Evolutionary conservation across 139 green algal species (phyloP), one percentile per base, ranked within the genome.

Genomic region (Zygnema circumcarinatum): DNA sequence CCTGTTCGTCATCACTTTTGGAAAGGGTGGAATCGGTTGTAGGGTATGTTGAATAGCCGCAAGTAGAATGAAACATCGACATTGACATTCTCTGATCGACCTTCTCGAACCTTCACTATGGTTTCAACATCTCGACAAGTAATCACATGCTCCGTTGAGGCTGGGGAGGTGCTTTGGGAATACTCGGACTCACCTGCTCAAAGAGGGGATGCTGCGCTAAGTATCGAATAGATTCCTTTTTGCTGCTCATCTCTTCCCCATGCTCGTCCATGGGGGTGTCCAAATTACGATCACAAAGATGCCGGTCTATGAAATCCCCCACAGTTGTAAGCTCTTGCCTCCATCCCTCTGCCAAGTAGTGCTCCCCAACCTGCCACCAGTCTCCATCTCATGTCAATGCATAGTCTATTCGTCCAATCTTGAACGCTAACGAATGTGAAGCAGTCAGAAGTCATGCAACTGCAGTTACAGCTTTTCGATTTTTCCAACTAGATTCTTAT

Each of bases 201-300:
- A 98, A 97, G 74, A 98, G 92, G 1, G 93, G 87, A 85, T 98
- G 96, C 92, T 98, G 96, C 1, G 96, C 96, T 39, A 98, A 89
- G 90, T 98, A 98, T 31, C 90, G 94, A 35, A 62, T 67, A 3
- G 11, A 16, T 72, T 84, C 16, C 21, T 31, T 16, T 42, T 80
- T 72, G 20, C 79, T 80, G 42, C 25, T 29, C 54, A 72, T 29
- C 54, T 72, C 25, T n/a, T n/a, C n/a, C n/a, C n/a, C n/a, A n/a
- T n/a, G n/a, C n/a, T n/a, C n/a, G n/a, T n/a, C n/a, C n/a, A n/a
- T n/a, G n/a, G n/a, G n/a, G n/a, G n/a, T n/a, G n/a, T n/a, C n/a
- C n/a, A n/a, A n/a, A n/a, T n/a, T n/a, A n/a, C n/a, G n/a, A n/a
- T n/a, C n/a, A 29, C 54, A 72, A 25, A 96, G 62, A 73, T 96